Evolutionary conservation across 352 stramenopile genomes (phyloP), one percentile per base, ranked within the genome.

Genomic region (Phytophthora sojae): DNA sequence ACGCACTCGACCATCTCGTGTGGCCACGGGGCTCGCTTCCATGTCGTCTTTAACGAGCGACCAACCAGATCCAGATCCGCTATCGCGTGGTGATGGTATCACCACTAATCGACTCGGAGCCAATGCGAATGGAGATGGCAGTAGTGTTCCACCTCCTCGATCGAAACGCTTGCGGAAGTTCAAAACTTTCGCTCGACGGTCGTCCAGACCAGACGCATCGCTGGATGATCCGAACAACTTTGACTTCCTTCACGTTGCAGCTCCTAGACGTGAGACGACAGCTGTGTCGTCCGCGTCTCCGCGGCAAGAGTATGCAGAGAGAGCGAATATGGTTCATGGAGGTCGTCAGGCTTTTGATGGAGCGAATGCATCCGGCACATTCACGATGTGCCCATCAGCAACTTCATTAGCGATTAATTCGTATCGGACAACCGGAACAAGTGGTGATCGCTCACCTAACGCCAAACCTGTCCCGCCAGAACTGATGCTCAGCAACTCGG

Each of bases 191-290:
- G 30, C 19, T 12, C 37, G 64, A 37, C 57, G 64, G 5, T 26
- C 53, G 14, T 73, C 69, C 54, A 53, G 56, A 23, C 54, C 57
- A 0, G 30, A 69, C 44, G 58, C 52, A 26, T 56, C 64, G 25
- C 15, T 66, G 29, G 39, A 75, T 30, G 53, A 72, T 17, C 47
- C 49, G 1, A 62, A 71, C 6, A 60, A 25, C 11, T 81, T 83
- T 39, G 61, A 78, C 42, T 76, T 83, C 26, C 45, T 83, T 37
- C 73, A 80, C 14, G 63, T 83, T 45, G 57, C 59, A 35, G 66
- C 66, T 29, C 54, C 71, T 9, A 63, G 50, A 61, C 58, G 66
- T 30, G 56, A 78, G n/a, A 6, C 17, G 3, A 30, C 23, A 15
- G 29, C 32, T 26, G 11, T 54, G 17, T 5, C 42, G 17, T 30